Evolutionary conservation across 148 eudicot species (phyloP).

Genomic region (Chenopodium formosanum): DNA sequence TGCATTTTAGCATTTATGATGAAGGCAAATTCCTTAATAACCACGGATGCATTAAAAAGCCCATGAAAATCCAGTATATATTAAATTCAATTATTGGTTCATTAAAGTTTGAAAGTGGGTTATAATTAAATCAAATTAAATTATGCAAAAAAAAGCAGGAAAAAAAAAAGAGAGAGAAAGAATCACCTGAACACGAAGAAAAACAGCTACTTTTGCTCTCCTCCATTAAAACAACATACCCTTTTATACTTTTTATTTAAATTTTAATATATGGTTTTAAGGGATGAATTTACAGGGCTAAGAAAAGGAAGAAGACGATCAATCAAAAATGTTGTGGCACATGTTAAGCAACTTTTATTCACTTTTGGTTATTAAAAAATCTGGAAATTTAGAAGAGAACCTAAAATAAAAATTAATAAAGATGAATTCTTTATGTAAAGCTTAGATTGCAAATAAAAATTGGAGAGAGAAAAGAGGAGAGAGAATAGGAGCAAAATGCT

Average conservation of each 20-base stretch:
- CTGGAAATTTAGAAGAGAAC: not conserved
- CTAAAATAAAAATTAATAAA: constrained; percentile 16
- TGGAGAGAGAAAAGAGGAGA: constrained; percentile 5
- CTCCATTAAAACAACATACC: constrained; percentile 14
- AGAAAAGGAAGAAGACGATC: constrained; percentile 13
- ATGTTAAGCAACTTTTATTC: constrained; percentile 25
- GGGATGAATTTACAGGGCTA: not conserved
- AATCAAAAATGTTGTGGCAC: constrained; percentile 23
- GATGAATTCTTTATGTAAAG: constrained; percentile 22
- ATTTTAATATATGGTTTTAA: no score
- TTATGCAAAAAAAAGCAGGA: not conserved
- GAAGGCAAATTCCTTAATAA: not conserved
- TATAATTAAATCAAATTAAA: constrained; percentile 4
- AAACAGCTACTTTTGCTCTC: constrained; percentile 30
- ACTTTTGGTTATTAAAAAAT: constrained; percentile 13
- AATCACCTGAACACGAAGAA: constrained; percentile 31
- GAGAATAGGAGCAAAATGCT: constrained; percentile 22
- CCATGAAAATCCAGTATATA: not conserved
- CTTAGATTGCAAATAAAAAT: constrained; percentile 6
- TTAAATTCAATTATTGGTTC: not conserved
- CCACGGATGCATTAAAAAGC: not conserved
- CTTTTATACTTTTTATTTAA: no score
- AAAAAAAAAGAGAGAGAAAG: not conserved
- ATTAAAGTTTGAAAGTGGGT: not conserved
- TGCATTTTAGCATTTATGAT: constrained; percentile 1